These are phyloP conservation scores for Wallacemonas sp. DNA, from an alignment of 208 protist genomes.

Conservation along the genomic window DNA sequence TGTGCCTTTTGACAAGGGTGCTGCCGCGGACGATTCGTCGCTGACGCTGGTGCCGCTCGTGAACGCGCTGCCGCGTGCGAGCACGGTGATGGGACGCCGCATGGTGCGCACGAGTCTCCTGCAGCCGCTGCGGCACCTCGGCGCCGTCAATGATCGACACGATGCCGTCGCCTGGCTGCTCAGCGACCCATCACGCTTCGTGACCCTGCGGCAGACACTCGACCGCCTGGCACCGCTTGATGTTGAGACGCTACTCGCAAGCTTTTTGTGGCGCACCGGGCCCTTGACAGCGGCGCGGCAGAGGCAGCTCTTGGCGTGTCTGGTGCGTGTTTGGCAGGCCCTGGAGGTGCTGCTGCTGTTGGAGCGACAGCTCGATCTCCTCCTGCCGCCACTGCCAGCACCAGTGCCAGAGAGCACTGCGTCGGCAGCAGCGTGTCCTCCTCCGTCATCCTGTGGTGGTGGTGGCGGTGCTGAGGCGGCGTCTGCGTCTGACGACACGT, in stretches of 20 bases:
- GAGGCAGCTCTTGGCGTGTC: conserved; percentile 8
- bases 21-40: not conserved
- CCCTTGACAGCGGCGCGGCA: not conserved
- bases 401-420: not conserved
- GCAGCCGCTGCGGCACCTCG: conserved; percentile 70
- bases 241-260: conserved; percentile 32
- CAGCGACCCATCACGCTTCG: conserved; percentile 33
- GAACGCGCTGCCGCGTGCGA: conserved; percentile 58
- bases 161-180: conserved; percentile 77
- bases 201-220: conserved; percentile 25
- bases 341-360: not conserved
- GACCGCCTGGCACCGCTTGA: conserved; percentile 30
- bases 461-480: no score
- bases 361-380: not conserved
- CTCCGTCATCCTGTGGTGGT: no score
- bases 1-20: not conserved
- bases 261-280: conserved; percentile 1
- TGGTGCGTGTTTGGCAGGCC: conserved; percentile 3
- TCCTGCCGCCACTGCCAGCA: not conserved
- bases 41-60: conserved; percentile 42
- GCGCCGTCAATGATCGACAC: conserved; percentile 66
- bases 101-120: conserved; percentile 69
- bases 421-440: not conserved
- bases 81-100: conserved; percentile 74
- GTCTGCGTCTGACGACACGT: no score